Evolutionary conservation across 169 alveolate genomes (phyloP), one percentile per base, ranked within the genome.

Genomic region (Hepatocystis sp.): DNA sequence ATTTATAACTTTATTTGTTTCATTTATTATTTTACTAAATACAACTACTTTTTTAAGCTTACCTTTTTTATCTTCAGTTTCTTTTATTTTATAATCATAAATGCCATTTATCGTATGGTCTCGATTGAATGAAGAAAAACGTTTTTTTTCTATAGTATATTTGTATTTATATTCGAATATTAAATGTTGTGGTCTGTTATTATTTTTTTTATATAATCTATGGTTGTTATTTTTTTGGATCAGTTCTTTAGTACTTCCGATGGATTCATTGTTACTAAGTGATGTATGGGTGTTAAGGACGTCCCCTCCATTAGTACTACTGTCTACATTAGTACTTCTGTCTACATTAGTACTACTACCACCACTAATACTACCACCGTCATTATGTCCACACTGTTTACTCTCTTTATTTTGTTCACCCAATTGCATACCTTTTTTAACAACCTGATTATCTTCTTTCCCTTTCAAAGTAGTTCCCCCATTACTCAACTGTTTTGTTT

Each of bases 11-110:
- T 81, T 81, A 81, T 81, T 81, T 32, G 89, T 63, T 81, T 81
- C 89, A 81, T 42, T 61, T 61, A 81, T 66, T 39, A 81, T 46
- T 47, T 81, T 81, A 3, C 84, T 81, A 53, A 81, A 81, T 81
- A 61, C 63, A 27, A 81, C 67, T 15, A 64, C 36, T 63, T 81
- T 81, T 52, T 60, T 61, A 15, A 11, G 47, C 63, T 81, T 49
- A 17, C 89, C 84, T 47, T 55, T 61, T n/a, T 36, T 34, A 63
- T 61, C 44, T 61, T 56, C 39, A 36, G 30, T 81, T 21, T 81
- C 61, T 49, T 61, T 34, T 63, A 81, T 56, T 81, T 81, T 51
- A 56, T 63, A 81, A 81, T 81, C 67, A 21, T 27, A 27, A 40
- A 76, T 34, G 36, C 44, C 88, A 27, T 58, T 17, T 49, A 76